These are phyloP conservation scores for Fragilariopsis cylindrus DNA, from an alignment of 108 stramenopile species.

Conservation along the genomic window DNA sequence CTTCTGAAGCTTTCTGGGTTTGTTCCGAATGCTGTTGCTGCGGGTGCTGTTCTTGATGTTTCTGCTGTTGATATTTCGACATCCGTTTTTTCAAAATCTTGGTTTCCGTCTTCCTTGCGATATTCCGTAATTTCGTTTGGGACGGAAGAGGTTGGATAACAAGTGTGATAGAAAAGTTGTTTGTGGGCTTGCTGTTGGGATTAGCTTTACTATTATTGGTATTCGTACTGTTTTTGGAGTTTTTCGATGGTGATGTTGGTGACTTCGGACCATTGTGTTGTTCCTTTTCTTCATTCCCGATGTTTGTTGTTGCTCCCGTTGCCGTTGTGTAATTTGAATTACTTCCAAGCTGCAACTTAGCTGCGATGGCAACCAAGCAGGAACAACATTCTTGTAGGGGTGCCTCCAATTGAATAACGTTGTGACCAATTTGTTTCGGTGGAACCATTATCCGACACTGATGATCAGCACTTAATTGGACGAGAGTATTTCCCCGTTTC, in stretches of 20 bases:
- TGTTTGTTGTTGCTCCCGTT: not conserved
- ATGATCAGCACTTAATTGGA: conserved; percentile 49
- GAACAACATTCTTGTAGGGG: conserved; percentile 29
- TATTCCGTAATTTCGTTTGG: conserved; percentile 54
- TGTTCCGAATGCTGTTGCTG: not conserved
- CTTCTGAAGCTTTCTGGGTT: not conserved
- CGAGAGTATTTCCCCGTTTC: conserved; percentile 52
- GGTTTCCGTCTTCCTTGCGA: conserved; percentile 52
- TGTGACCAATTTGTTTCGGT: conserved; percentile 44
- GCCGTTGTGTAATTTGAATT: not conserved
- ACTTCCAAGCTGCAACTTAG: conserved; percentile 7
- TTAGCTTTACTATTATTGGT: conserved; percentile 6
- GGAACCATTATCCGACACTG: conserved; percentile 79
- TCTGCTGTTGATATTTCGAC: not conserved
- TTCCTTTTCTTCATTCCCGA: not conserved
- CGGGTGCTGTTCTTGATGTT: not conserved
- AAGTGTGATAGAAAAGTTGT: conserved; percentile 24
- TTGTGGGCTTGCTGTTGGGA: not conserved
- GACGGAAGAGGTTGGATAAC: conserved; percentile 34
- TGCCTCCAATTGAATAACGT: conserved; percentile 59
- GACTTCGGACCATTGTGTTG: not conserved
- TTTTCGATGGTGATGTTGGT: not conserved
- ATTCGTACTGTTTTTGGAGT: not conserved
- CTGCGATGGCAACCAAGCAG: conserved; percentile 30
- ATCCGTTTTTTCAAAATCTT: conserved; percentile 37